These are phyloP conservation scores for Tolypocladium sp. DNA, from an alignment of 2,329 filamentous ascomycete genomes.

Conservation along the genomic window DNA sequence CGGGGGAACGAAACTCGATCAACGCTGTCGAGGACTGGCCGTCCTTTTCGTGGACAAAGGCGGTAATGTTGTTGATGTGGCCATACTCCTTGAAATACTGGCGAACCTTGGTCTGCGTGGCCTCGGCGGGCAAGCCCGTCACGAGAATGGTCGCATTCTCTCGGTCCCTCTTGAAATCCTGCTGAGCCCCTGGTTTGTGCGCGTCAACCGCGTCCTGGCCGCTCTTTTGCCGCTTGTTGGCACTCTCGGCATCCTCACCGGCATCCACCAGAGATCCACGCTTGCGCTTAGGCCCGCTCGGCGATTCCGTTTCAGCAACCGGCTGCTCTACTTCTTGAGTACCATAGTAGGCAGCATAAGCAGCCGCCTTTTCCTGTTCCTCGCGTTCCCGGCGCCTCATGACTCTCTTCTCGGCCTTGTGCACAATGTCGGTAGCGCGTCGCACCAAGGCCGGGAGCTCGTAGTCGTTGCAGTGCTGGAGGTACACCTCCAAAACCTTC, in stretches of 20 bases:
- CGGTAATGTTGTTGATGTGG: conserved; percentile 66
- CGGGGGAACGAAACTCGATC: conserved; percentile 73
- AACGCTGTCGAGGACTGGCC: conserved; percentile 59
- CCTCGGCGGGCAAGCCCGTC: conserved; percentile 61
- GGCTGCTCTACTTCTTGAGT: conserved; percentile 16
- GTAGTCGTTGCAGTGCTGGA: conserved; percentile 81
- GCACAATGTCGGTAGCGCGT: conserved; percentile 61
- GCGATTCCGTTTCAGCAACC: conserved; percentile 18
- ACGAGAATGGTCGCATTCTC: conserved; percentile 84
- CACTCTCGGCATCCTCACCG: conserved; percentile 27
- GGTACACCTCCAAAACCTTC: conserved; percentile 62
- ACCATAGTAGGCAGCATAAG: conserved; percentile 32
- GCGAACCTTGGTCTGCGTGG: conserved; percentile 63
- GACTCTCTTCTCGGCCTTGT: conserved; percentile 57
- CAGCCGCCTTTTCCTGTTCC: conserved; percentile 48
- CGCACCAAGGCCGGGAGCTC: conserved; percentile 71
- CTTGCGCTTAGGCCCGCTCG: conserved; percentile 59
- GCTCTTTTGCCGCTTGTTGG: conserved; percentile 59
- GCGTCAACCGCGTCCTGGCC: conserved; percentile 21
- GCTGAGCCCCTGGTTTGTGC: conserved; percentile 5
- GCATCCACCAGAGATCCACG: conserved; percentile 48
- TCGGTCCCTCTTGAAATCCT: conserved; percentile 64
- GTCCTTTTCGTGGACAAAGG: conserved; percentile 51
- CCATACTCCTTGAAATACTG: conserved; percentile 93
- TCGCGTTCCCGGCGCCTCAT: conserved; percentile 57